A percentile compares a stretch with the other conserved stretches of the same genome.
phyloP scores from a whole-genome alignment of 345 rosid genomes.

The Aquilaria yunnanensis region DNA sequence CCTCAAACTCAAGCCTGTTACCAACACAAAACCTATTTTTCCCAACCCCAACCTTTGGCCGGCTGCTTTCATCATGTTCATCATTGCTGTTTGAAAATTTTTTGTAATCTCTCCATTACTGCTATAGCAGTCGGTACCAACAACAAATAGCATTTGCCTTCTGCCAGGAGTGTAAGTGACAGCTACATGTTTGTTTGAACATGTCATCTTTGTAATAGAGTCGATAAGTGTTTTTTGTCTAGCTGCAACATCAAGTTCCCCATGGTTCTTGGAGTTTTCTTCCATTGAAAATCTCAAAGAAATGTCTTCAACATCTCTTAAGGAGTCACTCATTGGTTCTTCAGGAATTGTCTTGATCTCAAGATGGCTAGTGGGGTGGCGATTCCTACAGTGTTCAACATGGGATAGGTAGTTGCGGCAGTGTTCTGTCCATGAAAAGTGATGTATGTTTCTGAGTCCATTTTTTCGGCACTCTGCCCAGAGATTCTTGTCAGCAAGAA shows the following conservation, averaged over 20 bases:
- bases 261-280: slow-evolving; percentile 59
- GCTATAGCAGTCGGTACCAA: slow-evolving; percentile 61
- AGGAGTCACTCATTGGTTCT: slow-evolving; percentile 86
- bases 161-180: slow-evolving; percentile 53
- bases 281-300: slow-evolving; percentile 79
- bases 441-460: slow-evolving; percentile 53
- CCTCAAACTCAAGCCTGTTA: slow-evolving; percentile 53
- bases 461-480: slow-evolving; percentile 61
- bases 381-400: slow-evolving; percentile 70
- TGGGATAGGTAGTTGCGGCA: slow-evolving; percentile 79
- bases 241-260: slow-evolving; percentile 58
- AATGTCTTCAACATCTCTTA: slow-evolving; percentile 71
- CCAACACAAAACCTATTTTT: slow-evolving; percentile 56
- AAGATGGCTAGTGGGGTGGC: slow-evolving; percentile 64
- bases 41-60: slow-evolving; percentile 36
- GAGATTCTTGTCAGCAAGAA: slow-evolving; percentile 51
- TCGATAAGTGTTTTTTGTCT: slow-evolving; percentile 70
- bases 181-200: slow-evolving; percentile 33
- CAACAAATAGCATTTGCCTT: slow-evolving; percentile 73
- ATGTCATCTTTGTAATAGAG: slow-evolving; percentile 45
- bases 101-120: slow-evolving; percentile 34
- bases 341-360: slow-evolving; percentile 60
- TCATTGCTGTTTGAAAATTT: slow-evolving; percentile 43
- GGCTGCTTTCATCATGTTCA: slow-evolving; percentile 60
- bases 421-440: slow-evolving; percentile 72